phyloP scores from a whole-genome alignment of 75 land plant species.

The Pseudotsuga menziesii region DNA sequence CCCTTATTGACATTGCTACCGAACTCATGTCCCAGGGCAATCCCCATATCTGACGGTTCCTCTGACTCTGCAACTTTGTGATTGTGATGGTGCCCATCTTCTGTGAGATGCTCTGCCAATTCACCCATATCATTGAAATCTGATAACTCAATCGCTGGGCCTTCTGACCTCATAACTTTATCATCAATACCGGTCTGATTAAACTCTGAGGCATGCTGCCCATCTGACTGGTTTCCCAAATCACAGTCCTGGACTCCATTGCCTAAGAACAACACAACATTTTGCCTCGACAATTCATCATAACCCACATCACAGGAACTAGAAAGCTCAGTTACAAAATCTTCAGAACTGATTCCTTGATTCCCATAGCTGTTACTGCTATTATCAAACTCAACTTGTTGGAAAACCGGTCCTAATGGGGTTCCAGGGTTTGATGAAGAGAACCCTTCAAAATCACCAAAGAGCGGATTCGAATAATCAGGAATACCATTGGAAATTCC shows the following conservation, averaged over 20 bases:
- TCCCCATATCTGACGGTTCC: background rate
- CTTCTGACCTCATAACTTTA: background rate
- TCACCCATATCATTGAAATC: background rate
- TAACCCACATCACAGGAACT: background rate
- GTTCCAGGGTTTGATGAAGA: no score
- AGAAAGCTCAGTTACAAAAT: background rate
- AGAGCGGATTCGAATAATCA: no score
- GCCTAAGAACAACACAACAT: background rate
- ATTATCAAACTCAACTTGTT: background rate
- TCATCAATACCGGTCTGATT: background rate
- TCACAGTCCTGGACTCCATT: background rate
- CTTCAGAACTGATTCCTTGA: background rate
- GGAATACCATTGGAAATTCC: no score
- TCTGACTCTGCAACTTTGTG: background rate
- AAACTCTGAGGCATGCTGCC: background rate
- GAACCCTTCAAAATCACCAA: no score
- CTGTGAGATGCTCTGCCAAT: background rate
- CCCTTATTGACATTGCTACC: background rate
- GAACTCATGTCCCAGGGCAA: background rate
- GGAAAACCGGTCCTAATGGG: background rate
- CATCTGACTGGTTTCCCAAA: background rate
- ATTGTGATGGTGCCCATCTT: background rate
- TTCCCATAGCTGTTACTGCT: background rate
- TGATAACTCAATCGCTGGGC: background rate
- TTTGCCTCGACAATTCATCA: slow-evolving; percentile 2